Base-by-base conservation (phyloP, 768 basidiomycete species). In the Pleurotus sapidus region DNA sequence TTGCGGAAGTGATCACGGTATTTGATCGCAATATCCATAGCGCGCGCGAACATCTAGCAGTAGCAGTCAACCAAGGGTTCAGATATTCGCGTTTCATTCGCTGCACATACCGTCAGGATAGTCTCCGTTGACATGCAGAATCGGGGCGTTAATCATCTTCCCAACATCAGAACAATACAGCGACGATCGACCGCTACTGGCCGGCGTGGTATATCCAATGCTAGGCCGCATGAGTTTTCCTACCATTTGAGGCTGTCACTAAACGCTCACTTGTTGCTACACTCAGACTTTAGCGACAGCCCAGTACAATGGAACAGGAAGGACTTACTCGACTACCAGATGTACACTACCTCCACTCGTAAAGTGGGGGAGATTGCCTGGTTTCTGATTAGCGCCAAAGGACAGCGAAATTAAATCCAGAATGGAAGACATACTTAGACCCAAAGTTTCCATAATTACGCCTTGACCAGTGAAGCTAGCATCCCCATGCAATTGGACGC, bases 391-490 rank as follows among this genome's bases (percentile, higher is more conserved):
- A 27, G 53, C 30, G 43, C 17, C 1, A 57, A 54, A 27, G 62
- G 45, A 56, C 15, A n/a, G n/a, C n/a, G n/a, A n/a, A n/a, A 45
- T 25, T 15, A n/a, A 12, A 24, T 48, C 49, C 14, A 30, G 18
- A 3, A 5, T 43, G 30, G 30, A 14, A 39, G 8, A 74, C 88
- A 50, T 60, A 86, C 91, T 94, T 55, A 96, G 72, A 4, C 93
- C 91, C 30, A 97, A 77, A 15, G 82, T 79, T 69, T 96, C 95
- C 86, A 93, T 95, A 15, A 95, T 83, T 4, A 96, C 79, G 2
- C 95, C 94, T 68, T 96, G 95, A 0, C 94, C 95, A 0, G 89
- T 82, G 66, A 96, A 95, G 57, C 89, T 92, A 1, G 91, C 93
- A 68, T 97, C 95, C 2, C 95, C 95, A 61, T 96, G 95, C 47